Evolutionary conservation across 2,329 filamentous ascomycete species (phyloP), one percentile per base, ranked within the genome.

Genomic region (Fusarium staphyleae): DNA sequence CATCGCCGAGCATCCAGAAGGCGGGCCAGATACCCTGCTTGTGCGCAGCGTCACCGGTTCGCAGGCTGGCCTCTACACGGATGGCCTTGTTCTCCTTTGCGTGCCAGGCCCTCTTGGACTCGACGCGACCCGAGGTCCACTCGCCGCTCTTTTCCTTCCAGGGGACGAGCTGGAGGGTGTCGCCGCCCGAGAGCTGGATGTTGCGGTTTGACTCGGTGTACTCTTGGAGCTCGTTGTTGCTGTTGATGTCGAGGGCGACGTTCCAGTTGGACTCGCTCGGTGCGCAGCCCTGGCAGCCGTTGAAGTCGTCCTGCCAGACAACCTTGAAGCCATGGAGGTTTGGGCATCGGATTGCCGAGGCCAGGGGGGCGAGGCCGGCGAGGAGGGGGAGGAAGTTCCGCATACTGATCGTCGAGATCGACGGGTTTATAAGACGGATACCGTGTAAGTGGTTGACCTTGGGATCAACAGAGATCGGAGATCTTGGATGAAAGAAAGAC

Each of bases 1-100:
- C 70, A 52, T 79, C 72, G 10, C 80, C 80, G 1, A 82, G 74
- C 46, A 80, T 69, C 80, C 80, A 82, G 63, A 82, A 82, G 3
- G 80, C 80, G 3, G 80, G 79, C 80, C 80, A 82, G 57, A 82
- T 72, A 11, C 80, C 80, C 60, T 78, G 72, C 69, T 80, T 80
- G 41, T 73, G 70, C 24, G 58, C 58, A 13, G 66, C 51, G 10
- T 68, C 46, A 26, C 80, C 80, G 55, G 79, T 78, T 7, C 78
- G 75, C 46, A 82, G 70, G 34, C 68, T 68, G 9, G 75, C 75
- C 66, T 82, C 77, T 40, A 75, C 73, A 26, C 78, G 65, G 30
- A 79, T 79, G 39, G 66, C 60, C 28, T 69, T 69, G 40, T 76
- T 77, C 1, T 73, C 66, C 13, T 68, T 36, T 0, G 80, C 78